Evolutionary conservation across 768 basidiomycete species (phyloP), one percentile per base, ranked within the genome.

Genomic region (Rhodocollybia butyracea): DNA sequence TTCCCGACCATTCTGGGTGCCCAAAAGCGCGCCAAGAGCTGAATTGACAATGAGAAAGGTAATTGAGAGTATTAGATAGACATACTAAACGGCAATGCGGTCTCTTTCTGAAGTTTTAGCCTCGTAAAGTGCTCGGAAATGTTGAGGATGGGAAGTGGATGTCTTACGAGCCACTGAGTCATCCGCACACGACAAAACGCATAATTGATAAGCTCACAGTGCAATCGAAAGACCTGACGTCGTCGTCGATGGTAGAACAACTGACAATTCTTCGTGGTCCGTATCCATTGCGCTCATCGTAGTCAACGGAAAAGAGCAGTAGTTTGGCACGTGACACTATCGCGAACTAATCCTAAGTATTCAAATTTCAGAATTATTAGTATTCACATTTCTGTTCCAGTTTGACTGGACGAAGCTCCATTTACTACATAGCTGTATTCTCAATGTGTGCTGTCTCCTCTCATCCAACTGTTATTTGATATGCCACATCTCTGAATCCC

Each of bases 71-170:
- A 26, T 45, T 1, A 32, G 53, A 41, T 27, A 34, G 17, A 61
- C 79, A 32, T 61, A 89, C 91, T 84, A 57, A 91, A 89, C 3
- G 89, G 89, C 46, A 75, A 68, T 47, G 70, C 67, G 17, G 76
- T 74, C 55, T 79, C 79, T 39, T 78, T 82, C 68, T 94, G 88
- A 12, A 98, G 79, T 63, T 87, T 87, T 56, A 86, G 75, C 59
- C 97, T 83, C 40, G 91, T 96, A 64, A 91, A 79, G 73, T 98
- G 96, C 65, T 98, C 97, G 1, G 95, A 97, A 64, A 98, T 89
- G 70, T 94, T 97, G 59, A 99, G 80, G 66, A 99, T 94, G 10
- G 97, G 94, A 13, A 98, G 80, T 34, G 97, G 96, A 70, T 98
- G 97, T 54, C 95, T 98, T 65, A 31, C 68, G 61, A 61, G 17